A percentile compares a stretch with the other conserved stretches of the same genome.
Conservation (phyloP, 2,329 filamentous ascomycete genomes). For the Scedosporium aurantiacum region DNA sequence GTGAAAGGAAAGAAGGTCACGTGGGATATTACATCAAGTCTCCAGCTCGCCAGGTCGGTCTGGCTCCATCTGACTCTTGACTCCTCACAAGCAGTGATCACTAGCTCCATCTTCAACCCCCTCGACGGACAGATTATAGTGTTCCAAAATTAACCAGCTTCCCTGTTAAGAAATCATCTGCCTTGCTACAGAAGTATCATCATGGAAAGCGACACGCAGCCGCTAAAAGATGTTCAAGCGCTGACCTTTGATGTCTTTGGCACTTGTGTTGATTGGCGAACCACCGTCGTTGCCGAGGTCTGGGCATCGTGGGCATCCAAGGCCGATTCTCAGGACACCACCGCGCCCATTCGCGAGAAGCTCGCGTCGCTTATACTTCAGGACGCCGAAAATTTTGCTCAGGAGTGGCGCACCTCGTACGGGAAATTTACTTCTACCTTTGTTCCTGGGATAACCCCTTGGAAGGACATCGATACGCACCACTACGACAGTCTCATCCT, state of each 20-base stretch:
- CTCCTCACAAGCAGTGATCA: too few species aligned
- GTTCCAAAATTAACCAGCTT: too few species aligned
- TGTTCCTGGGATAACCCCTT: constrained; percentile 35
- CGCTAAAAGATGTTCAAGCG: constrained; percentile 33
- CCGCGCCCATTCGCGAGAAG: constrained; percentile 33
- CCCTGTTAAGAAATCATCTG: too few species aligned
- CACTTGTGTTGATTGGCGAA: constrained; percentile 71
- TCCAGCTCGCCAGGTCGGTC: too few species aligned
- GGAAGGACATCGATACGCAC: constrained; percentile 64
- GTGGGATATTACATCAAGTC: too few species aligned
- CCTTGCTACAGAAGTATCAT: too few species aligned
- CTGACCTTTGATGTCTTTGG: constrained; percentile 70
- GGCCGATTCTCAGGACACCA: constrained; percentile 33
- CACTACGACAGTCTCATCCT: constrained; percentile 50
- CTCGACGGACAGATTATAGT: too few species aligned
- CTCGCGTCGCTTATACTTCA: constrained; percentile 38
- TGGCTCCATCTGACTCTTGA: too few species aligned
- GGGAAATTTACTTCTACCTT: constrained; percentile 45
- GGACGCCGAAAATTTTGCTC: constrained; percentile 55
- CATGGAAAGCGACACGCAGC: too few species aligned
- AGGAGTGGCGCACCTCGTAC: constrained; percentile 61
- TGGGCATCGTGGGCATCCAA: constrained; percentile 35
- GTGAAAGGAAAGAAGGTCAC: too few species aligned
- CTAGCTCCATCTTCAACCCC: too few species aligned
- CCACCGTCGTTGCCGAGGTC: constrained; percentile 51